phyloP scores from a whole-genome alignment of 345 rosid genomes.

The Laguncularia racemosa region DNA sequence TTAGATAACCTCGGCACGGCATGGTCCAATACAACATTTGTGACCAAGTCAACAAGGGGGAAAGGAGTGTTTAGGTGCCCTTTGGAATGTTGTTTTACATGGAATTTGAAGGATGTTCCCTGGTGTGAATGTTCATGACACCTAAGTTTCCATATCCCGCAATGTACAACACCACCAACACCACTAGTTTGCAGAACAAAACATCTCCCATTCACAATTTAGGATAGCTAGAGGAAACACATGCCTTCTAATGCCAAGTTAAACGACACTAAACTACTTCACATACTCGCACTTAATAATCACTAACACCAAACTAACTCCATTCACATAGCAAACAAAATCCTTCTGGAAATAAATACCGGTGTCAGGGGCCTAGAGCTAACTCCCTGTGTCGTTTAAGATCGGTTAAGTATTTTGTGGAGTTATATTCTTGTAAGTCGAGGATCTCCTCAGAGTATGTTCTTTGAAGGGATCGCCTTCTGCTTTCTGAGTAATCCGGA shows the following conservation, averaged over 20 bases:
- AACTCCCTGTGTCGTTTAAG: constrained; percentile 48
- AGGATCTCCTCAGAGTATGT: constrained; percentile 64
- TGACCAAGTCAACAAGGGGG: background rate
- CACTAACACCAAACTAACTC: too few relatives aligned
- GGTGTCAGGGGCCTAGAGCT: constrained; percentile 48
- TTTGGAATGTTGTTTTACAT: constrained; percentile 21
- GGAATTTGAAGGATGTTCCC: constrained; percentile 12
- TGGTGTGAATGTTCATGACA: background rate
- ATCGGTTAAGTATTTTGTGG: constrained; percentile 53
- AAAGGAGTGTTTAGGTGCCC: constrained; percentile 4
- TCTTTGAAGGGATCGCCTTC: constrained; percentile 31
- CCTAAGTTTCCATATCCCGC: too few relatives aligned
- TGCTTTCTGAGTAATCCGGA: constrained; percentile 18
- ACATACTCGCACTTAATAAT: constrained; percentile 9
- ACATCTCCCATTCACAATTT: too few relatives aligned
- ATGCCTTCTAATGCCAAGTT: constrained; percentile 16
- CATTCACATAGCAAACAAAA: too few relatives aligned
- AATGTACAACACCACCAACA: too few relatives aligned
- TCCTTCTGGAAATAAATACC: background rate
- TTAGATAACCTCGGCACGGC: too few relatives aligned
- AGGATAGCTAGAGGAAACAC: too few relatives aligned
- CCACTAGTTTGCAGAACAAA: too few relatives aligned
- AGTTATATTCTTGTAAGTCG: constrained; percentile 70
- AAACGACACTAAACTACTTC: constrained; percentile 11
- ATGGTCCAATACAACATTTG: too few relatives aligned